These are phyloP conservation scores for Yamadazyma spencermartinsiae DNA, from an alignment of 1,139 yeast species.

Conservation along the genomic window DNA sequence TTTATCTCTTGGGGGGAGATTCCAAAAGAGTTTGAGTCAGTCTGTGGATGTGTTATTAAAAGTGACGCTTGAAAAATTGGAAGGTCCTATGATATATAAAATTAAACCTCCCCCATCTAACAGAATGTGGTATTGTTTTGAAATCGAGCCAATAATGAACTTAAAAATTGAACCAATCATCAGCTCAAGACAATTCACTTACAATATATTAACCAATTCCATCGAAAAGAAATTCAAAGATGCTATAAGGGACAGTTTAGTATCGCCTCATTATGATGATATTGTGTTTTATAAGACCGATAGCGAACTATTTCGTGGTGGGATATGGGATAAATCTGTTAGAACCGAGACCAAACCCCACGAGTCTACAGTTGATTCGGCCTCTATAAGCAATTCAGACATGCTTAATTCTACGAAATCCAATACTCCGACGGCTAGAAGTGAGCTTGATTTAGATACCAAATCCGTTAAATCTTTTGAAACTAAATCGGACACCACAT, in stretches of 20 bases:
- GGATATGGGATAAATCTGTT: constrained; percentile 73
- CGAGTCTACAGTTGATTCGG: constrained; percentile 4
- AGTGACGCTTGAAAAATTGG: constrained; percentile 65
- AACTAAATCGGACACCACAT: not conserved
- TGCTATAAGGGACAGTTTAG: constrained; percentile 75
- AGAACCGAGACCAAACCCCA: constrained; percentile 4
- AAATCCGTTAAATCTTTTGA: not conserved
- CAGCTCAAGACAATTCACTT: constrained; percentile 77
- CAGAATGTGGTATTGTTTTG: constrained; percentile 89
- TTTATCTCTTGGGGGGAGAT: constrained; percentile 60
- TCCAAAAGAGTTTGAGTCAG: constrained; percentile 62
- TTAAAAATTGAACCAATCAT: constrained; percentile 84
- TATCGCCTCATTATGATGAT: constrained; percentile 88
- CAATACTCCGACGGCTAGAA: constrained; percentile 1
- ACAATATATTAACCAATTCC: constrained; percentile 73
- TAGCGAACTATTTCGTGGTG: constrained; percentile 79
- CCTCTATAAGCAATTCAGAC: constrained; percentile 8
- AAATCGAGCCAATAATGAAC: constrained; percentile 71
- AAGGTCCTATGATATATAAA: constrained; percentile 70
- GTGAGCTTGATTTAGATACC: not conserved
- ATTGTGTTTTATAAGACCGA: constrained; percentile 65
- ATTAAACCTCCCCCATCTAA: constrained; percentile 90
- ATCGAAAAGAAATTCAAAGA: constrained; percentile 80
- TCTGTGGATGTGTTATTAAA: constrained; percentile 69
- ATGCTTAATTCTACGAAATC: not conserved